phyloP scores from a whole-genome alignment of 2,329 filamentous ascomycete genomes.

The Diplodia intermedia region DNA sequence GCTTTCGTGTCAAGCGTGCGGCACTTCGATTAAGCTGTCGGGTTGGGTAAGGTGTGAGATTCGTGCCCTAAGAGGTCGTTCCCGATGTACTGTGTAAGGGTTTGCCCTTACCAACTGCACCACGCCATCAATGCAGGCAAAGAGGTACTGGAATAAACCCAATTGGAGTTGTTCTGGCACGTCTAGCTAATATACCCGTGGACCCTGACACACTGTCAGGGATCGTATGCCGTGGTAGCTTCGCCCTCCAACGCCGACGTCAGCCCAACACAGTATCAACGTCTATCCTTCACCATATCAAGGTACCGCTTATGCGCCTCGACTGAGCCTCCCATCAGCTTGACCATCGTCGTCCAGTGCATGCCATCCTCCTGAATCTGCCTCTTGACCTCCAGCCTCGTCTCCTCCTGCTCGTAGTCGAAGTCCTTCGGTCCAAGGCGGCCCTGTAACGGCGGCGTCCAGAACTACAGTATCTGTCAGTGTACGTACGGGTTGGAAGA shows the following conservation, averaged over 20 bases:
- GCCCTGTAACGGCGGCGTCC: background rate
- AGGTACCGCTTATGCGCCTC: background rate
- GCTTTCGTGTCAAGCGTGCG: background rate
- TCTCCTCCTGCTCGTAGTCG: background rate
- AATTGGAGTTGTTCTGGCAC: too few species aligned
- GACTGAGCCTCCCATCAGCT: background rate
- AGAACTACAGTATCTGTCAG: background rate
- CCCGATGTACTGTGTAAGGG: background rate
- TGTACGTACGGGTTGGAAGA: background rate
- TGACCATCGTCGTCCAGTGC: background rate
- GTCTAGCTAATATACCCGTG: too few species aligned
- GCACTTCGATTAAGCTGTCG: background rate
- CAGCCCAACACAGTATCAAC: background rate
- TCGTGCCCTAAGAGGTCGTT: background rate
- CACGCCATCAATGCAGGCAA: too few species aligned
- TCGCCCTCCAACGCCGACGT: background rate
- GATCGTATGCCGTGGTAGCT: background rate
- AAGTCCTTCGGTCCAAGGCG: background rate
- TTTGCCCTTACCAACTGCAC: too few species aligned
- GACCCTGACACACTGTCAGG: background rate
- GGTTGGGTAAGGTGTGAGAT: too few species aligned
- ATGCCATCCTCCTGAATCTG: background rate
- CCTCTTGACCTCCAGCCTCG: background rate
- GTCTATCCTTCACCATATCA: background rate
- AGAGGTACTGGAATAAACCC: too few species aligned